Evolutionary conservation across 2,329 filamentous ascomycete species (phyloP).

Genomic region (Sclerotinia nivalis): DNA sequence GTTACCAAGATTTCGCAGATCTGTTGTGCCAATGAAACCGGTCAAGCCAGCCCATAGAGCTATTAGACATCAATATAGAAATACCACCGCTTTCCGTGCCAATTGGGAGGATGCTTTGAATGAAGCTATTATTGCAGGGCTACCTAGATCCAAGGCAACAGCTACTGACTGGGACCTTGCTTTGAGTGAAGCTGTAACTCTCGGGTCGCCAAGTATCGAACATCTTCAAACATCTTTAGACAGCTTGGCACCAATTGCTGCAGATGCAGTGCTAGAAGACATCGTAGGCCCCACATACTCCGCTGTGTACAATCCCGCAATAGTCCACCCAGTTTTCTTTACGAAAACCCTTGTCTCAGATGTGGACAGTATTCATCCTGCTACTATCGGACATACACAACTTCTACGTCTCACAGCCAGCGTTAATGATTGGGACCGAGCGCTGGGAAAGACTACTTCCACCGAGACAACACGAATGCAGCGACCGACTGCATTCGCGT

Average conservation of each 20-base stretch:
- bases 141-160: constrained; percentile 13
- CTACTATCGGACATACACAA: constrained; percentile 25
- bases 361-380: constrained; percentile 27
- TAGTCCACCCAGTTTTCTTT: constrained; percentile 31
- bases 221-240: not conserved
- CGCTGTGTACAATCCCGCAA: constrained; percentile 26
- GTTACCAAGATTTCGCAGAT: constrained; percentile 22
- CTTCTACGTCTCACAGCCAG: constrained; percentile 20
- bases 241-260: no score
- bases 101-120: constrained; percentile 36
- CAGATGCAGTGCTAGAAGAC: not conserved
- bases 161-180: constrained; percentile 30
- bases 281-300: not conserved
- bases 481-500: constrained; percentile 18
- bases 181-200: constrained; percentile 27
- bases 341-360: constrained; percentile 24
- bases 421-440: constrained; percentile 31
- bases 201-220: constrained; percentile 24
- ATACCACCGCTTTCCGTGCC: constrained; percentile 25
- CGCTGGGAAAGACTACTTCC: constrained; percentile 28
- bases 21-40: constrained; percentile 9
- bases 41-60: constrained; percentile 23
- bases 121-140: constrained; percentile 34
- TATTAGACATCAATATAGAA: constrained; percentile 29
- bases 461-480: constrained; percentile 26